Base-by-base conservation (phyloP, 257 asterid genomes). In the Solanum stenotomum region DNA sequence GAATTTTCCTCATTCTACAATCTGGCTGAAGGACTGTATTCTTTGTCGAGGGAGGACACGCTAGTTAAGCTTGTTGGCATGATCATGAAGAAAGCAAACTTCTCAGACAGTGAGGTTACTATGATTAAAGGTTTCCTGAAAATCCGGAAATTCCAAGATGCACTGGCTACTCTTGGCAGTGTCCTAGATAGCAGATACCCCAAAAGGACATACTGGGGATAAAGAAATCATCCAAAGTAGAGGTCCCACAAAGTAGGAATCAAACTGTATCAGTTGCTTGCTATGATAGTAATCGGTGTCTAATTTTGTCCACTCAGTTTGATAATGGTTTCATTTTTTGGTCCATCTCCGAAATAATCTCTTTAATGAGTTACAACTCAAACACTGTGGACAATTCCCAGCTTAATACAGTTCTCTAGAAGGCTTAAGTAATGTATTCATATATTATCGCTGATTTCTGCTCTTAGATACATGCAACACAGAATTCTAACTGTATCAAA, bases 1-100 rank as follows among this genome's bases (percentile, higher is more conserved):
- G 98, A 97, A 81, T 93, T 90, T 87, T 91, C 96, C 25, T 90
- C 98, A 5, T 94, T 97, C 89, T 87, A 86, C 87, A 91, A 93
- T 95, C 90, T 97, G 91, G 98, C 99, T 23, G 98, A 97, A 89
- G 99, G 98, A 78, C 98, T 96, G 74, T 90, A 90, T 87, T 89
- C 97, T 86, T 90, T 97, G 37, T 89, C 92, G 83, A 97, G 95
- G 98, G 98, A 95, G 93, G 96, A 90, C n/a, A 92, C 94, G 10
- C 89, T 97, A 20, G 78, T 92, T 20, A 95, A 92, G 87, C 96
- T 97, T 31, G 83, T 94, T 4, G 92, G 87, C 63, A 93, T 91
- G 93, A 91, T 95, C 59, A 94, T 92, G 96, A 92, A 33, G 81
- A 92, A 88, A 87, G 96, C 94, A 29, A 90, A 83, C 25, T 94